A percentile compares a stretch with the other conserved stretches of the same genome.
Evolutionary conservation across 2,329 filamentous ascomycete species (phyloP).

Genomic region (Colletotrichum sp.): DNA sequence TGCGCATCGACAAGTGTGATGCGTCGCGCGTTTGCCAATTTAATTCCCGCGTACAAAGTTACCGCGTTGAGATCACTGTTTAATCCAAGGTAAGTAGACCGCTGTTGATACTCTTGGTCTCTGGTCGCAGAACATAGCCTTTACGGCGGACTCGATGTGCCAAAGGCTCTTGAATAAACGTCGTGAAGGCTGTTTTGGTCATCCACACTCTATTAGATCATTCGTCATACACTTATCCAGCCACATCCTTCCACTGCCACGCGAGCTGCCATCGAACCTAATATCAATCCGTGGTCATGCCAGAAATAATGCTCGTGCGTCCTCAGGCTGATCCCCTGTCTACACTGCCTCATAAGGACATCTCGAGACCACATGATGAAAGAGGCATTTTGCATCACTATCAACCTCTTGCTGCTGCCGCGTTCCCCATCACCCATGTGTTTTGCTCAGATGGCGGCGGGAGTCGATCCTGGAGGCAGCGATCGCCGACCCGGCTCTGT

Average conservation of each 20-base stretch:
- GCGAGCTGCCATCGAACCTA: neutral
- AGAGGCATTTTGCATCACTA: neutral
- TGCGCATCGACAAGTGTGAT: neutral
- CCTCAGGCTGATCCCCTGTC: neutral
- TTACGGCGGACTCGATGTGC: neutral
- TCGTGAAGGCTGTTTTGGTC: neutral
- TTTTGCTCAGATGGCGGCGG: neutral
- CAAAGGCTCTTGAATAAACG: neutral
- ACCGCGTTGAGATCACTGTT: neutral
- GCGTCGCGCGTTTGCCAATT: neutral
- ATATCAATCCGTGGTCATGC: neutral
- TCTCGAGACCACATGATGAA: neutral
- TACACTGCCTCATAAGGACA: neutral
- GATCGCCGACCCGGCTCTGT: slow-evolving; percentile 29
- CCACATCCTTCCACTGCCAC: neutral
- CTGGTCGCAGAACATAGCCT: neutral
- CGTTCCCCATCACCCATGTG: neutral
- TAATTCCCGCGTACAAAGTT: neutral
- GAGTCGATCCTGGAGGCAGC: neutral
- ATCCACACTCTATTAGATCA: neutral
- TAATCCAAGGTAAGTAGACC: neutral
- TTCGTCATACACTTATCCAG: neutral
- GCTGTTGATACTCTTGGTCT: neutral
- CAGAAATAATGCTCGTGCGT: neutral
- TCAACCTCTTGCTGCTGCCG: neutral